A percentile compares a stretch with the other conserved stretches of the same genome.
phyloP scores from a whole-genome alignment of 805 yeast genomes.

The Candida boidinii region DNA sequence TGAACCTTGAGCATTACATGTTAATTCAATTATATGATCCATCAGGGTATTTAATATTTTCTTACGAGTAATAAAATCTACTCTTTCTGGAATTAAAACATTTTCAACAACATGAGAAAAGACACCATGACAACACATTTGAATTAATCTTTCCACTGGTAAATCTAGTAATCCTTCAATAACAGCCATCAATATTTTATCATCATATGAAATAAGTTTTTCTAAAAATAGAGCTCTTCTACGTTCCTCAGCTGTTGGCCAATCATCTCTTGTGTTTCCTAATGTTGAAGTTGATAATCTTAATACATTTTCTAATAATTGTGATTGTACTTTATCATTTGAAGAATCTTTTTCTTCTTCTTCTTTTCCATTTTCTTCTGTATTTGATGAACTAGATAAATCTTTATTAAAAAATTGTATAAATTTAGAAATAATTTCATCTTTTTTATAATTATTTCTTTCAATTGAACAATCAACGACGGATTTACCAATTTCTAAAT shows the following conservation, averaged over 20 bases:
- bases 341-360: slow-evolving; percentile 24
- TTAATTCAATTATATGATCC: slow-evolving; percentile 43
- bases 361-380: too few relatives aligned
- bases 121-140: slow-evolving; percentile 83
- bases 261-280: slow-evolving; percentile 76
- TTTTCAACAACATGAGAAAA: slow-evolving; percentile 83
- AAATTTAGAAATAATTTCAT: slow-evolving; percentile 45
- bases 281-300: slow-evolving; percentile 61
- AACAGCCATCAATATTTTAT: slow-evolving; percentile 45
- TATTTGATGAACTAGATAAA: too few relatives aligned
- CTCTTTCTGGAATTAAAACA: slow-evolving; percentile 40
- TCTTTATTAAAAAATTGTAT: slow-evolving; percentile 30
- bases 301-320: slow-evolving; percentile 60
- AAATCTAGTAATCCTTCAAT: slow-evolving; percentile 53
- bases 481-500: slow-evolving; percentile 60
- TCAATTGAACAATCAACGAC: slow-evolving; percentile 58
- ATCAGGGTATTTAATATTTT: slow-evolving; percentile 60
- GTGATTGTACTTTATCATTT: slow-evolving; percentile 26
- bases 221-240: slow-evolving; percentile 70
- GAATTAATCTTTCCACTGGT: slow-evolving; percentile 51
- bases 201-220: slow-evolving; percentile 61
- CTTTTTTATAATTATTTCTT: slow-evolving; percentile 50
- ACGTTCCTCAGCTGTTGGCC: slow-evolving; percentile 90
- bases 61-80: slow-evolving; percentile 42
- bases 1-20: slow-evolving; percentile 86